Conservation (phyloP, 805 yeast species). For the Candida berthetii region DNA sequence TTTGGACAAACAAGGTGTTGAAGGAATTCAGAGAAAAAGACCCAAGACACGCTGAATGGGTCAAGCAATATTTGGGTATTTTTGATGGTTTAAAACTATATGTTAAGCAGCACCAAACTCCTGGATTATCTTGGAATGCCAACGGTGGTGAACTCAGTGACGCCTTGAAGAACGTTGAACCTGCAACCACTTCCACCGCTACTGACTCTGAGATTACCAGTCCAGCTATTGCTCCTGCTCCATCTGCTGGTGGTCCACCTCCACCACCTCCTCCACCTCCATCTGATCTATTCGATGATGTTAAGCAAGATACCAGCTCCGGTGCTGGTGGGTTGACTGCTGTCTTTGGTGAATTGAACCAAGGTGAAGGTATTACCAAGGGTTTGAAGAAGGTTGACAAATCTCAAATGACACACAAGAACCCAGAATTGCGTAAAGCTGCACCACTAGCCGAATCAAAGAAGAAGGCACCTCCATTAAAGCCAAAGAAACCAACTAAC, state of each 20-base stretch:
- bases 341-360: slow-evolving; percentile 84
- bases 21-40: slow-evolving; percentile 78
- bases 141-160: slow-evolving; percentile 54
- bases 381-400: slow-evolving; percentile 89
- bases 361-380: slow-evolving; percentile 80
- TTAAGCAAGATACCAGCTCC: slow-evolving; percentile 19
- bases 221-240: slow-evolving; percentile 62
- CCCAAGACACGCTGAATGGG: slow-evolving; percentile 76
- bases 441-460: slow-evolving; percentile 6
- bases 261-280: slow-evolving; percentile 96
- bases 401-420: slow-evolving; percentile 91
- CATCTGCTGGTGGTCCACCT: slow-evolving; percentile 79
- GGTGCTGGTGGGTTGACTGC: slow-evolving; percentile 64
- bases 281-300: slow-evolving; percentile 52
- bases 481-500: slow-evolving; percentile 77
- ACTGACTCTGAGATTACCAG: slow-evolving; percentile 26
- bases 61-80: slow-evolving; percentile 50
- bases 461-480: slow-evolving; percentile 54
- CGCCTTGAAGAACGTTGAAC: slow-evolving; percentile 28
- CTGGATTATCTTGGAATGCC: slow-evolving; percentile 80
- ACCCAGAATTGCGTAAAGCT: slow-evolving; percentile 65
- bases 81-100: slow-evolving; percentile 68
- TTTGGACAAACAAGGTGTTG: slow-evolving; percentile 88
- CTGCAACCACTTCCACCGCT: slow-evolving; percentile 8
- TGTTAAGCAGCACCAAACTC: slow-evolving; percentile 70